Percentiles rank a stretch among this genome's conserved stretches.
Conservation (phyloP, 805 yeast species). For the Kregervanrija fluxuum region DNA sequence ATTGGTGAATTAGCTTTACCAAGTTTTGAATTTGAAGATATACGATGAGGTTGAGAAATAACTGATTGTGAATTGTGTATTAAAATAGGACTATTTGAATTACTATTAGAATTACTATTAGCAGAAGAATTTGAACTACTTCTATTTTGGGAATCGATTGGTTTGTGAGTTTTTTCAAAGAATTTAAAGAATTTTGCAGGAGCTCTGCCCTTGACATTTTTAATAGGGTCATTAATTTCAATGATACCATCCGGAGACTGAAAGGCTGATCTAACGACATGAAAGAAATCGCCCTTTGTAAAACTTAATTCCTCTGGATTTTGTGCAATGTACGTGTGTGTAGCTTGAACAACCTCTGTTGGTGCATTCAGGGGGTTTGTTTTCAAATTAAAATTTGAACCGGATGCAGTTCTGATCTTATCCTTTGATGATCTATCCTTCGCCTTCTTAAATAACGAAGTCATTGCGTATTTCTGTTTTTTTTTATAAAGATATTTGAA, state of each 20-base stretch:
- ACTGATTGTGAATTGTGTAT: slow-evolving; percentile 13
- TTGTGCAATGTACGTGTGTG: slow-evolving; percentile 69
- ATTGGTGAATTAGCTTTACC: slow-evolving; percentile 10
- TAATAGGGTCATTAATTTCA: slow-evolving; percentile 82
- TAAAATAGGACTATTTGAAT: background rate
- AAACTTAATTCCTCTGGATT: slow-evolving; percentile 78
- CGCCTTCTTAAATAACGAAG: slow-evolving; percentile 23
- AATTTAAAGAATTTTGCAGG: slow-evolving; percentile 81
- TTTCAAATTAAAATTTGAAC: slow-evolving; percentile 1
- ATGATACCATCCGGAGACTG: slow-evolving; percentile 36
- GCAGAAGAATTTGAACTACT: slow-evolving; percentile 8
- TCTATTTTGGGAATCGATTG: slow-evolving; percentile 13
- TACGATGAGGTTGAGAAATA: slow-evolving; percentile 28
- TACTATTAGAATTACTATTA: background rate
- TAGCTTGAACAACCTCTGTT: slow-evolving; percentile 76
- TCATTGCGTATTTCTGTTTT: slow-evolving; percentile 11
- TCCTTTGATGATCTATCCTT: slow-evolving; percentile 25
- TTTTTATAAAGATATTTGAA: too few relatives aligned
- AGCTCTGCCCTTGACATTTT: slow-evolving; percentile 74
- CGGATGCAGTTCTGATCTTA: slow-evolving; percentile 16
- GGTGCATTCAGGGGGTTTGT: slow-evolving; percentile 42
- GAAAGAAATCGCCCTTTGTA: slow-evolving; percentile 79
- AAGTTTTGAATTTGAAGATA: slow-evolving; percentile 1
- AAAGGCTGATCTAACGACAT: slow-evolving; percentile 57
- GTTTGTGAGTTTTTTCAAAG: slow-evolving; percentile 51